Evolutionary conservation across 352 stramenopile genomes (phyloP).

Genomic region (Pythium myriotylum): DNA sequence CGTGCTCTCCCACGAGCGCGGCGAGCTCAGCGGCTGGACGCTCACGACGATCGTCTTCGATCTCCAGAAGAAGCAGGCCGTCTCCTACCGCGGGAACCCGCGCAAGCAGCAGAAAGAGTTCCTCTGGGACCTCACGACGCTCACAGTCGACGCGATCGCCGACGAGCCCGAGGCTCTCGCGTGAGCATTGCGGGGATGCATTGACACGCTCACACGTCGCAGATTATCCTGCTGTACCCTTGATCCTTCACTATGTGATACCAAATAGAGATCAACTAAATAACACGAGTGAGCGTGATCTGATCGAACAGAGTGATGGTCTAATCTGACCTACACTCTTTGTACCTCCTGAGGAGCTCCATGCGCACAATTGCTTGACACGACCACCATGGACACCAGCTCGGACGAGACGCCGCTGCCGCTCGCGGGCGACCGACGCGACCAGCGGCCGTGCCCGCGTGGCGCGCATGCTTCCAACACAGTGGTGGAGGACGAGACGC

Average conservation of each 20-base stretch:
- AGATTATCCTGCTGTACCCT: no score
- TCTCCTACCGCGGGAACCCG: conserved; percentile 58
- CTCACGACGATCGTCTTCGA: conserved; percentile 74
- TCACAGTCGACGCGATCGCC: conserved; percentile 33
- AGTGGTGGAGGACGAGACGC: no score
- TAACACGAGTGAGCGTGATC: no score
- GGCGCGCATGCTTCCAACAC: no score
- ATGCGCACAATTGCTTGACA: not conserved
- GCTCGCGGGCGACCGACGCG: no score
- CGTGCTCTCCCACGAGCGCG: conserved; percentile 47
- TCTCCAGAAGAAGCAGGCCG: conserved; percentile 38
- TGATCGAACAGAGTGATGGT: no score
- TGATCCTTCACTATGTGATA: no score
- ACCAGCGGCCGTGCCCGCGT: no score
- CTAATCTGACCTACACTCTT: no score
- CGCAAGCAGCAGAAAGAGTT: conserved; percentile 33
- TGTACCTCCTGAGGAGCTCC: no score
- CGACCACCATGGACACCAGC: not conserved
- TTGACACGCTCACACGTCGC: not conserved
- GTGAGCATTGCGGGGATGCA: no score
- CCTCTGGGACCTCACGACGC: conserved; percentile 49
- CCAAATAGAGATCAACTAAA: no score
- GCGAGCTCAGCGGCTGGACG: conserved; percentile 73
- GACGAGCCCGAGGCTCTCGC: conserved; percentile 1
- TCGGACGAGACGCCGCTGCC: not conserved